Base-by-base conservation (phyloP, 768 basidiomycete species). In the Hypholoma sublateritium region DNA sequence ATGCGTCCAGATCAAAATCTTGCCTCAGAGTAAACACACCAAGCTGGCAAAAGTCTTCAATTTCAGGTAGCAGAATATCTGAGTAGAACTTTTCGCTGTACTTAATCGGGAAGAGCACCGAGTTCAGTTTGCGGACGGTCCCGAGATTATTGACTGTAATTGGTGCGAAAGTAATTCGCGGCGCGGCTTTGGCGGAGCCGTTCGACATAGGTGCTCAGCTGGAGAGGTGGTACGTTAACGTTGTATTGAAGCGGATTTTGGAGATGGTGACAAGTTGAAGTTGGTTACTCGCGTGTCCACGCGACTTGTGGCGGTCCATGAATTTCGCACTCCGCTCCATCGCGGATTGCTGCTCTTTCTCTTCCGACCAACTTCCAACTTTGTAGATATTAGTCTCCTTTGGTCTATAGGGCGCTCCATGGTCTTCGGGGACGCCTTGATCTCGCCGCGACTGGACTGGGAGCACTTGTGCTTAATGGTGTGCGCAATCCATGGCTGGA, bases 11-110 rank as follows among this genome's bases (percentile, higher is more conserved):
- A 50, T 39, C 24, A n/a, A 22, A 7, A n/a, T 58, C 36, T 41
- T 6, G 14, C 25, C 6, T 44, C 58, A 53, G 55, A 60, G 57
- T 43, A n/a, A 53, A 77, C 90, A 65, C 63, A 94, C 93, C 81
- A 62, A 95, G 87, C 72, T 93, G 87, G 75, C 91, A 93, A 71
- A 91, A 95, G 17, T 88, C 84, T 65, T 95, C 93, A 14, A 88
- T 79, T 58, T 93, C 89, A 13, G 89, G 82, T 41, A 80, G 75
- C 47, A 92, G 71, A 59, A 95, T 85, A 66, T 89, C 90, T 65
- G 81, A 74, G 73, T 94, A 96, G 77, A 95, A 95, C 69, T 87
- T 88, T 64, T 92, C 89, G 70, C 87, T 87, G 71, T 95, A 96
- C 65, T 86, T 86, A 69, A 95, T 89, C 24, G 94, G 93, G 70